phyloP scores from a whole-genome alignment of 805 yeast species.

The Priceomyces haplophilus region DNA sequence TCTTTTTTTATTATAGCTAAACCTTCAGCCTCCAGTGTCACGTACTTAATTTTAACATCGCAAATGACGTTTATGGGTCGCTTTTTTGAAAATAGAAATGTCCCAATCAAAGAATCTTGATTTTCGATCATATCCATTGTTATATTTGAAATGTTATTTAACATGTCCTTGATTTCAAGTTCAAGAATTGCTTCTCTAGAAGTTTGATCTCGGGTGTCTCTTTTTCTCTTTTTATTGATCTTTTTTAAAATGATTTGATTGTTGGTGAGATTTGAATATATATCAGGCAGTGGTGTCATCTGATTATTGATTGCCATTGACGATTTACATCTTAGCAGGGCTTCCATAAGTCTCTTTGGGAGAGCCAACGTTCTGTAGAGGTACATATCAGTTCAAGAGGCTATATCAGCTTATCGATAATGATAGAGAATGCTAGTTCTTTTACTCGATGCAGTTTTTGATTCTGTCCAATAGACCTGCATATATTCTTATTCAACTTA shows the following conservation, averaged over 20 bases:
- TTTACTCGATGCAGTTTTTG: too few species aligned
- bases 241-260: background rate
- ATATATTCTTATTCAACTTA: too few species aligned
- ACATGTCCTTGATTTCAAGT: slow-evolving; percentile 24
- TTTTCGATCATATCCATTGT: slow-evolving; percentile 15
- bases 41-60: slow-evolving; percentile 22
- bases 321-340: too few species aligned
- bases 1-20: slow-evolving; percentile 28
- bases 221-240: slow-evolving; percentile 21
- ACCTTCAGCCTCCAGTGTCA: slow-evolving; percentile 37
- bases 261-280: background rate
- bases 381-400: too few species aligned
- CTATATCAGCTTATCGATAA: too few species aligned
- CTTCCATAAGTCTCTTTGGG: too few species aligned
- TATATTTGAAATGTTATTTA: slow-evolving; percentile 9
- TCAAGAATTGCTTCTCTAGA: slow-evolving; percentile 22
- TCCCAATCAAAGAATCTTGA: slow-evolving; percentile 19
- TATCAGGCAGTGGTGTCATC: too few species aligned
- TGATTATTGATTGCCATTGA: too few species aligned
- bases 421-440: too few species aligned
- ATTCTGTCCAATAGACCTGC: too few species aligned
- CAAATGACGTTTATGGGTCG: slow-evolving; percentile 15
- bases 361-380: too few species aligned
- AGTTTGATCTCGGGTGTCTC: slow-evolving; percentile 30
- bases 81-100: slow-evolving; percentile 20